Evolutionary conservation across 2,329 filamentous ascomycete genomes (phyloP).

Genomic region (Fusarium sacchari): DNA sequence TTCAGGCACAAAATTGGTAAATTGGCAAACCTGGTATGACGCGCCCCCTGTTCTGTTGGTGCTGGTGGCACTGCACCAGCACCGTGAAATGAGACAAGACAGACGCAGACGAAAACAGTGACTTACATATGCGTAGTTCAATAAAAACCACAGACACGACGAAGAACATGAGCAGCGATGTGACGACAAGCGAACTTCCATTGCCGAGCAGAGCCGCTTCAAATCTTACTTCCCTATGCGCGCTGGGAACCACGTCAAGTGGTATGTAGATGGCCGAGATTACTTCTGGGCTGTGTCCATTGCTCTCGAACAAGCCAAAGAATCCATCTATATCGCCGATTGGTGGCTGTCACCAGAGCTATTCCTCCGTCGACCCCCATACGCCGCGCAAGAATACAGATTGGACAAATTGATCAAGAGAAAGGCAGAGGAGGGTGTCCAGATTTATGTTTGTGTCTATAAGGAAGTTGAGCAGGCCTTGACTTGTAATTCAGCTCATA

Average conservation of each 20-base stretch:
- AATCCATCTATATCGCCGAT: conserved; percentile 94
- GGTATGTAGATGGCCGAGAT: conserved; percentile 95
- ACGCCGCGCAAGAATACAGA: conserved; percentile 84
- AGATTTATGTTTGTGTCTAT: conserved; percentile 94
- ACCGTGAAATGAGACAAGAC: neutral
- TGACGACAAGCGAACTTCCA: conserved; percentile 79
- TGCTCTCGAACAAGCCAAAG: conserved; percentile 88
- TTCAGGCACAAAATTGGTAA: conserved; percentile 67
- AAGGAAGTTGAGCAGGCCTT: conserved; percentile 84
- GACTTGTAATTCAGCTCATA: conserved; percentile 92
- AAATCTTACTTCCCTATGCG: conserved; percentile 90
- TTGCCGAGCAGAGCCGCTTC: conserved; percentile 82
- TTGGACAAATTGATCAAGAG: conserved; percentile 89
- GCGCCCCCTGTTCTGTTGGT: neutral
- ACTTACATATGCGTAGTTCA: conserved; percentile 63
- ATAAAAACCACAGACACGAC: conserved; percentile 90
- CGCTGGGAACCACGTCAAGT: conserved; percentile 88
- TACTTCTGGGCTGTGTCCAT: conserved; percentile 95
- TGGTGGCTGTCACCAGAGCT: conserved; percentile 96
- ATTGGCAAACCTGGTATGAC: conserved; percentile 66
- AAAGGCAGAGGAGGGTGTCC: conserved; percentile 89
- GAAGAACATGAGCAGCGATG: conserved; percentile 88
- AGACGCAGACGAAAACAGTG: neutral
- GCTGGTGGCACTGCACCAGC: neutral
- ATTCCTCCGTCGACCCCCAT: conserved; percentile 86